phyloP scores from a whole-genome alignment of 179 eudicot genomes.

The Spinacia oleracea region DNA sequence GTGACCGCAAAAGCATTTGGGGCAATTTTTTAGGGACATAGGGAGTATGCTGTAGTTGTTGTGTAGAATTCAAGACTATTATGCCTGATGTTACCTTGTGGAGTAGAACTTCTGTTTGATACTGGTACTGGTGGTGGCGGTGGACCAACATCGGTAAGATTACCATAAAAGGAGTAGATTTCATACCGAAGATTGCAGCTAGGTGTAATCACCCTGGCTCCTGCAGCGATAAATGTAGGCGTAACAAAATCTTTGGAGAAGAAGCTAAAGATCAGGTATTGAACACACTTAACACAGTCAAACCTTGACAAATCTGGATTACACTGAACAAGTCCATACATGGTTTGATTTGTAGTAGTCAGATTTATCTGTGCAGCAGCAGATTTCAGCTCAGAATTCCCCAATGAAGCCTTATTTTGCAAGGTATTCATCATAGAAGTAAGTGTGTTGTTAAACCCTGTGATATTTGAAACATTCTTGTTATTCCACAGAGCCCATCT shows the following conservation, averaged over 20 bases:
- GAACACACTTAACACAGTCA: slow-evolving; percentile 33
- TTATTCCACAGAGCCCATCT: not conserved
- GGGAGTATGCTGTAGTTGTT: too few relatives aligned
- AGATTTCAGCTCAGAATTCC: slow-evolving; percentile 31
- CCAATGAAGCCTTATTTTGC: slow-evolving; percentile 22
- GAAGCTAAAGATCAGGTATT: not conserved
- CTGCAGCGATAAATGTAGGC: slow-evolving; percentile 19
- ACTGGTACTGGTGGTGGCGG: not conserved
- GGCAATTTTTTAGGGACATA: too few relatives aligned
- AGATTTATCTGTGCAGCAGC: slow-evolving; percentile 23
- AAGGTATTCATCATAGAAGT: slow-evolving; percentile 23
- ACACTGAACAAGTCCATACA: slow-evolving; percentile 45
- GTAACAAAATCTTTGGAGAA: not conserved
- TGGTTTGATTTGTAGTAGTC: not conserved
- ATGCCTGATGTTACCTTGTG: slow-evolving; percentile 5
- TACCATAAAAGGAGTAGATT: slow-evolving; percentile 13
- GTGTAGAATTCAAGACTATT: too few relatives aligned
- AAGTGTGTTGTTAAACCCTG: slow-evolving; percentile 13
- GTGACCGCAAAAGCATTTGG: too few relatives aligned
- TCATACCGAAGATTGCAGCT: slow-evolving; percentile 30
- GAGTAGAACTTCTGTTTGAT: slow-evolving; percentile 7
- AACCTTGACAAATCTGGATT: slow-evolving; percentile 32
- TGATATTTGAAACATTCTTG: not conserved
- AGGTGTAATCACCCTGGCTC: slow-evolving; percentile 11
- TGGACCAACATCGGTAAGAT: too few relatives aligned